phyloP scores from a whole-genome alignment of 345 rosid species.

The Arabidopsis suecica region DNA sequence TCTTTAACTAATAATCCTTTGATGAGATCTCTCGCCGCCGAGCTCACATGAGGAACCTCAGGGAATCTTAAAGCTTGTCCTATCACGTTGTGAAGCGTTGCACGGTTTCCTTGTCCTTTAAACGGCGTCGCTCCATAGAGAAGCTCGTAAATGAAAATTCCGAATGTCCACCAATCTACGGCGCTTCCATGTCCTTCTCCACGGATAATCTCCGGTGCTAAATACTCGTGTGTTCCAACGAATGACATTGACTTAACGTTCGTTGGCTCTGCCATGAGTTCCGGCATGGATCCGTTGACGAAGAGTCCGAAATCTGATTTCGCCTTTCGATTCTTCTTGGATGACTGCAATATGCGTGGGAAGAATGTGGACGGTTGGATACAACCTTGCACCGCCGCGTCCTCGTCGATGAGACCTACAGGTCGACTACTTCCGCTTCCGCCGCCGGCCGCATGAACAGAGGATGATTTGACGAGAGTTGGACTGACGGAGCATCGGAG shows the following conservation, averaged over 20 bases:
- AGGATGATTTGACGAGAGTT: constrained; percentile 86
- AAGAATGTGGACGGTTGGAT: constrained; percentile 77
- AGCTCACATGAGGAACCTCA: constrained; percentile 69
- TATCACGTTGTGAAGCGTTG: constrained; percentile 84
- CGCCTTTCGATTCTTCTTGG: constrained; percentile 79
- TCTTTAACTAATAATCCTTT: constrained; percentile 78
- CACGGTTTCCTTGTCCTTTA: constrained; percentile 89
- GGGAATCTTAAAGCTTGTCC: constrained; percentile 88
- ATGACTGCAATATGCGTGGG: constrained; percentile 72
- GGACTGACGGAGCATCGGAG: constrained; percentile 90
- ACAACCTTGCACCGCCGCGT: constrained; percentile 63
- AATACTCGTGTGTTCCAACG: constrained; percentile 90
- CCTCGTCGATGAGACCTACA: constrained; percentile 65
- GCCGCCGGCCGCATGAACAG: constrained; percentile 46
- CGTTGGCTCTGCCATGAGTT: constrained; percentile 93
- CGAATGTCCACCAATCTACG: constrained; percentile 97
- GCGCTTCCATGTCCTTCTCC: constrained; percentile 99
- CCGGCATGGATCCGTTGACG: constrained; percentile 73
- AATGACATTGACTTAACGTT: constrained; percentile 92
- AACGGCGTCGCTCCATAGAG: constrained; percentile 87
- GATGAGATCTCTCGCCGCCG: constrained; percentile 75
- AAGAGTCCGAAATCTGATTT: constrained; percentile 78
- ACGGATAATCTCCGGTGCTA: constrained; percentile 88
- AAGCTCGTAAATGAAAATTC: constrained; percentile 85
- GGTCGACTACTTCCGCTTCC: constrained; percentile 38